These are phyloP conservation scores for Pseudoturritis turrita DNA, from an alignment of 345 rosid genomes.

Conservation along the genomic window DNA sequence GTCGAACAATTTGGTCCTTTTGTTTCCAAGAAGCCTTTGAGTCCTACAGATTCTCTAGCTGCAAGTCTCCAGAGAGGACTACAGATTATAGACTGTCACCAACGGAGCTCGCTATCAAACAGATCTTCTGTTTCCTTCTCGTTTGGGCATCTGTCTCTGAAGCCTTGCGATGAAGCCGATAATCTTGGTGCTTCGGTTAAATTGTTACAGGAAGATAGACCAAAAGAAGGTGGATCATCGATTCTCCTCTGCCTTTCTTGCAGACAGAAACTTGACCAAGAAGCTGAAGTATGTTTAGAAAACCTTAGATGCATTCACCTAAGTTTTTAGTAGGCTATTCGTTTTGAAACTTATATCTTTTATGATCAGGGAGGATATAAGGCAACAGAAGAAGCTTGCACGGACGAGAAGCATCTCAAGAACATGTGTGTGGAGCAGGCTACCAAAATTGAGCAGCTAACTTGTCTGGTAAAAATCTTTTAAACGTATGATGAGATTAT, in stretches of 20 bases:
- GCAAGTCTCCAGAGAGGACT: slow-evolving; percentile 91
- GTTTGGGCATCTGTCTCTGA: slow-evolving; percentile 71
- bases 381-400: slow-evolving; percentile 44
- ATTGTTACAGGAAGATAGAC: slow-evolving; percentile 31
- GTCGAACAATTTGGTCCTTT: slow-evolving; percentile 50
- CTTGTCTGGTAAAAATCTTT: slow-evolving; percentile 38
- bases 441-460: slow-evolving; percentile 67
- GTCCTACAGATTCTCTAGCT: slow-evolving; percentile 73
- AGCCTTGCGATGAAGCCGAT: slow-evolving; percentile 61
- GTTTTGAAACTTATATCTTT: slow-evolving; percentile 1
- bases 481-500: background rate
- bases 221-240: slow-evolving; percentile 30
- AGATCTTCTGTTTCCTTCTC: slow-evolving; percentile 77
- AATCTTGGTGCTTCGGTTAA: slow-evolving; percentile 40
- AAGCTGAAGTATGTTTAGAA: slow-evolving; percentile 24
- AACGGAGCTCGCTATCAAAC: slow-evolving; percentile 50
- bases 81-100: slow-evolving; percentile 70
- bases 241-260: slow-evolving; percentile 65
- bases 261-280: slow-evolving; percentile 47
- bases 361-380: slow-evolving; percentile 31
- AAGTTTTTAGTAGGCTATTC: background rate
- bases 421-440: slow-evolving; percentile 60
- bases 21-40: slow-evolving; percentile 49
- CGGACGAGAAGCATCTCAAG: slow-evolving; percentile 42
- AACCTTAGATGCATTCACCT: background rate